phyloP scores from a whole-genome alignment of 2,329 filamentous ascomycete species.

The Hysterium pulicare region DNA sequence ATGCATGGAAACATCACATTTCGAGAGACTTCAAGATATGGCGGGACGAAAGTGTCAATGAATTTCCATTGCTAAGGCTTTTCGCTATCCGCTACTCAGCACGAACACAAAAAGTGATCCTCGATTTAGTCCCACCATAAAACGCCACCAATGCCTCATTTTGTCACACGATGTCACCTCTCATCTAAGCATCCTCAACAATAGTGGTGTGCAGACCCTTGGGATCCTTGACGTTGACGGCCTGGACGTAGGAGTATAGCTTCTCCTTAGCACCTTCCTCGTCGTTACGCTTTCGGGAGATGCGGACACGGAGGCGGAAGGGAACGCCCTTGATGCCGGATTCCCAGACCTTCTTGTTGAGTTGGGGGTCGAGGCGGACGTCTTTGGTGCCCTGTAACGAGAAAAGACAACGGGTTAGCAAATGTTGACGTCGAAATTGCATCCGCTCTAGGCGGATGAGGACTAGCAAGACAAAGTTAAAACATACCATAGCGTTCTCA shows the following conservation, averaged over 20 bases:
- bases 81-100: too few relatives aligned
- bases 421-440: neutral
- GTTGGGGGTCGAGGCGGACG: slow-evolving; percentile 95
- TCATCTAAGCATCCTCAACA: slow-evolving; percentile 65
- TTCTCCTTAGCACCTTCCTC: slow-evolving; percentile 99
- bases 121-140: too few relatives aligned
- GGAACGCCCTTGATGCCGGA: slow-evolving; percentile 97
- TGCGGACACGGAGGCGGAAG: slow-evolving; percentile 95
- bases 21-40: too few relatives aligned
- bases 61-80: too few relatives aligned
- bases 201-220: slow-evolving; percentile 94
- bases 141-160: too few relatives aligned
- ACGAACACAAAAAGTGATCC: too few relatives aligned
- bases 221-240: slow-evolving; percentile 98
- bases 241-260: slow-evolving; percentile 99
- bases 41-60: too few relatives aligned
- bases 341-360: slow-evolving; percentile 99
- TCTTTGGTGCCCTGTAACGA: slow-evolving; percentile 79
- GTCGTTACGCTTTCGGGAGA: slow-evolving; percentile 99
- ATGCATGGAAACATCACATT: too few relatives aligned
- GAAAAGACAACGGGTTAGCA: neutral
- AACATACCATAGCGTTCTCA: slow-evolving; percentile 87
- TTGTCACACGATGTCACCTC: too few relatives aligned
- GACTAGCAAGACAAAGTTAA: neutral
- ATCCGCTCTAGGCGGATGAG: neutral